These are phyloP conservation scores for Escallonia herrerae DNA, from an alignment of 129 eudicot species.

Conservation along the genomic window DNA sequence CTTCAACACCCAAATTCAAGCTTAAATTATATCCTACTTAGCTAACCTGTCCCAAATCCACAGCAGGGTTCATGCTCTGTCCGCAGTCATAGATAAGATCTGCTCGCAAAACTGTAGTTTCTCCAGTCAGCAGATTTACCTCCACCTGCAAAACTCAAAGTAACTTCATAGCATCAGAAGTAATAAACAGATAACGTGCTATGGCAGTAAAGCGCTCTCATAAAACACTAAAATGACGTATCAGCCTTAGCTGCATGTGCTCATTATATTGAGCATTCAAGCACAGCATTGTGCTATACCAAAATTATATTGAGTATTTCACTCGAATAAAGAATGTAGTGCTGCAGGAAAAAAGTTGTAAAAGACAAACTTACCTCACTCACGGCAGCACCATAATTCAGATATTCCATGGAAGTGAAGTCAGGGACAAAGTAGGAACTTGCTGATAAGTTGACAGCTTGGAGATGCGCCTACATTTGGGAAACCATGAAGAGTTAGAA, in stretches of 20 bases:
- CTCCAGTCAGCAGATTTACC: constrained; percentile 72
- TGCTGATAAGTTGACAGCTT: constrained; percentile 56
- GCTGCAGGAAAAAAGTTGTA: not conserved
- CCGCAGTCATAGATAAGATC: constrained; percentile 93
- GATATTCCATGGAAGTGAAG: constrained; percentile 42
- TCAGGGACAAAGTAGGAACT: constrained; percentile 67
- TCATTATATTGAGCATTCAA: too few species aligned
- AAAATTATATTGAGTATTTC: too few species aligned
- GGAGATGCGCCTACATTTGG: constrained; percentile 39
- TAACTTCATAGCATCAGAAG: too few species aligned
- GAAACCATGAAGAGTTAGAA: not conserved
- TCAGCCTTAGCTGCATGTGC: too few species aligned
- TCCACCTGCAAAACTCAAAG: constrained; percentile 57
- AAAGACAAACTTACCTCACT: constrained; percentile 54
- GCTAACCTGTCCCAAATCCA: constrained; percentile 88
- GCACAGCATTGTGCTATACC: too few species aligned
- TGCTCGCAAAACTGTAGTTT: constrained; percentile 60
- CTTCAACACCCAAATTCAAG: not conserved
- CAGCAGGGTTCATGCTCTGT: constrained; percentile 95
- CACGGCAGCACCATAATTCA: constrained; percentile 92
- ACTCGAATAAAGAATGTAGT: too few species aligned
- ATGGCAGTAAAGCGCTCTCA: too few species aligned
- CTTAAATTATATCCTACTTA: not conserved
- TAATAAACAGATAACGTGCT: too few species aligned
- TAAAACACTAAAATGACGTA: too few species aligned